Conservation (phyloP, 2,329 filamentous ascomycete genomes). For the Aspergillus proliferans region DNA sequence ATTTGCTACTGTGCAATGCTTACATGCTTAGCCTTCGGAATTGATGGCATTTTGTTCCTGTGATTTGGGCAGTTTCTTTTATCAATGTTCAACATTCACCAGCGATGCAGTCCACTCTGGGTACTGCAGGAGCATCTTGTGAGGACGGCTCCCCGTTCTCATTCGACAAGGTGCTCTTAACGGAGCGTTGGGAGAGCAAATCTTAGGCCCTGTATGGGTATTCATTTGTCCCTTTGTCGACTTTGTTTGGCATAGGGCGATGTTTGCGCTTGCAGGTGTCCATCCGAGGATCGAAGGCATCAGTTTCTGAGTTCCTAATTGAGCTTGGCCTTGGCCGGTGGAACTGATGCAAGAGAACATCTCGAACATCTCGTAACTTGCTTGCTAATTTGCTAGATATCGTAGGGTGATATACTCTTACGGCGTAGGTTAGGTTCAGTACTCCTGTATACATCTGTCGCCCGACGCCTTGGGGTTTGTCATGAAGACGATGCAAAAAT, state of each 20-base stretch:
- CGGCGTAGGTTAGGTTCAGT: too few species aligned
- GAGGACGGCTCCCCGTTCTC: slow-evolving; percentile 9
- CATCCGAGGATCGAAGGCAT: slow-evolving; percentile 32
- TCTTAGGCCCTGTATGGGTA: slow-evolving; percentile 17
- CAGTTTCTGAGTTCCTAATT: slow-evolving; percentile 22
- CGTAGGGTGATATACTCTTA: too few species aligned
- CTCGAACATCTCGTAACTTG: slow-evolving; percentile 26
- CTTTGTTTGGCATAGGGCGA: slow-evolving; percentile 5
- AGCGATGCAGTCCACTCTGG: slow-evolving; percentile 66
- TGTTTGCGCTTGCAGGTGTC: slow-evolving; percentile 12
- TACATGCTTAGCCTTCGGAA: background rate
- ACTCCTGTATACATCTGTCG: too few species aligned
- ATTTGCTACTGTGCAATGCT: background rate
- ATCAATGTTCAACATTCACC: slow-evolving; percentile 33
- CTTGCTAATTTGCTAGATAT: background rate
- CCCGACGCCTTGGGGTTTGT: too few species aligned
- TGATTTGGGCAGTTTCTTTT: background rate
- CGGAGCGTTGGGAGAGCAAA: slow-evolving; percentile 72
- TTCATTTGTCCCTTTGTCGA: slow-evolving; percentile 14
- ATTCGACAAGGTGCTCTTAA: slow-evolving; percentile 63
- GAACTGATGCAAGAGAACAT: slow-evolving; percentile 35
- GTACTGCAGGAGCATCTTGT: slow-evolving; percentile 65
- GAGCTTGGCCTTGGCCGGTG: slow-evolving; percentile 21
- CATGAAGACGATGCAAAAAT: too few species aligned
- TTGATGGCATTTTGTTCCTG: too few species aligned